A percentile compares a stretch with the other conserved stretches of the same genome.
These are phyloP conservation scores for Plasmodium coatneyi DNA, from an alignment of 169 alveolate species.

Conservation along the genomic window DNA sequence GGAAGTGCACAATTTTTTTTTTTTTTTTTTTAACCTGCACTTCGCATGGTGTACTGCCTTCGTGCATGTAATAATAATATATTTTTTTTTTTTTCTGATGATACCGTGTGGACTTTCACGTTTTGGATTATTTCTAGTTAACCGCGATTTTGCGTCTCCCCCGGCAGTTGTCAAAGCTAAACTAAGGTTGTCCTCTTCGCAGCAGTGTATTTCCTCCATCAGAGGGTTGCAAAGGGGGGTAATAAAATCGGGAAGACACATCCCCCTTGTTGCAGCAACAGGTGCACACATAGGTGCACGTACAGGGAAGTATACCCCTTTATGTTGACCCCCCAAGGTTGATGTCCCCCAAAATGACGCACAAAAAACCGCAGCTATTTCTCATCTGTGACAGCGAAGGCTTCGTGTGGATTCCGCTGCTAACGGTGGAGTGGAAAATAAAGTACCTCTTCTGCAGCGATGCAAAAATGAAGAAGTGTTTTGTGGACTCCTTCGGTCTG, in stretches of 20 bases:
- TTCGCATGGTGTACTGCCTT: background rate
- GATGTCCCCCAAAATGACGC: background rate
- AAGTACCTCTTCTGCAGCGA: constrained; percentile 57
- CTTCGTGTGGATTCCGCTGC: constrained; percentile 34
- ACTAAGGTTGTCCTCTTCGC: background rate
- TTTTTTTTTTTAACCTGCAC: background rate
- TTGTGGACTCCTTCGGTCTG: constrained; percentile 32
- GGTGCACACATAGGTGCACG: background rate
- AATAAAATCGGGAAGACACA: background rate
- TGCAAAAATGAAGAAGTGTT: constrained; percentile 26
- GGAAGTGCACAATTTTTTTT: constrained; percentile 50
- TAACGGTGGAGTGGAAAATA: constrained; percentile 32
- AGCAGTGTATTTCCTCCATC: background rate
- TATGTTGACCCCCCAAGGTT: background rate
- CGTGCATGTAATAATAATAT: background rate
- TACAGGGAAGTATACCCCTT: background rate
- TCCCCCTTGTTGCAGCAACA: background rate
- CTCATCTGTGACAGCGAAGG: constrained; percentile 58
- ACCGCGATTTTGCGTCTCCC: background rate
- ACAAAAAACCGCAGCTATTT: constrained; percentile 2
- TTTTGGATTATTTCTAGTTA: background rate
- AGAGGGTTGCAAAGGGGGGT: background rate
- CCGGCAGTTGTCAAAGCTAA: background rate
- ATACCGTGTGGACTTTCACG: background rate
- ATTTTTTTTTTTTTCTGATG: background rate